These are phyloP conservation scores for Microbotryum violaceum DNA, from an alignment of 1,284 basidiomycete species.

Conservation along the genomic window DNA sequence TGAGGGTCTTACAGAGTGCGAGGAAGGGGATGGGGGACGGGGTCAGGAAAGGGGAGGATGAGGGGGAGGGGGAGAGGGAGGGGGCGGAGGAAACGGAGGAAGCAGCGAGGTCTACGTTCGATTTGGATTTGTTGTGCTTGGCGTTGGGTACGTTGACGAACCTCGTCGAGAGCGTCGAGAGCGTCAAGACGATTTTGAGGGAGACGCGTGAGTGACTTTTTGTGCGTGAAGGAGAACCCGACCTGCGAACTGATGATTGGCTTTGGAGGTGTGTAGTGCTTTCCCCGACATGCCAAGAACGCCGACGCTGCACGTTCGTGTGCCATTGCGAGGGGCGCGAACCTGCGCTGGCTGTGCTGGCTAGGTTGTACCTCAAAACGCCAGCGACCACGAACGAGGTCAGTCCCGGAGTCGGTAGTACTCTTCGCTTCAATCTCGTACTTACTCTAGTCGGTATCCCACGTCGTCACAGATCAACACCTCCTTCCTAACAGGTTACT, in stretches of 20 bases:
- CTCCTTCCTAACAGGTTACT: constrained; percentile 15
- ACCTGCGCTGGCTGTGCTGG: constrained; percentile 2
- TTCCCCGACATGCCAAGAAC: constrained; percentile 2
- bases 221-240: not conserved
- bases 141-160: constrained; percentile 24
- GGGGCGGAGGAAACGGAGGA: not conserved
- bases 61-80: not conserved
- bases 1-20: not conserved
- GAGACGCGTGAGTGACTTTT: constrained; percentile 9
- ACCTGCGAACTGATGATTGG: not conserved
- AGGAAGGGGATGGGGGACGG: not conserved
- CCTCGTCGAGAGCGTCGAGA: constrained; percentile 15
- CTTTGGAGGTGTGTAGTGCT: not conserved
- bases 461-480: constrained; percentile 11
- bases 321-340: constrained; percentile 9
- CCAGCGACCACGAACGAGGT: constrained; percentile 15
- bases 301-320: constrained; percentile 3
- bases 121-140: constrained; percentile 23
- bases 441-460: too few species aligned
- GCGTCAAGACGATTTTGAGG: constrained; percentile 6
- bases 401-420: not conserved
- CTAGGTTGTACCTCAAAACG: constrained; percentile 6
- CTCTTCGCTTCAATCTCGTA: too few species aligned
- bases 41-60: not conserved
- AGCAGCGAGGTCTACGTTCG: not conserved